These are phyloP conservation scores for Coemansia sp. DNA, from an alignment of 192 early-diverging fungal species.

Conservation along the genomic window DNA sequence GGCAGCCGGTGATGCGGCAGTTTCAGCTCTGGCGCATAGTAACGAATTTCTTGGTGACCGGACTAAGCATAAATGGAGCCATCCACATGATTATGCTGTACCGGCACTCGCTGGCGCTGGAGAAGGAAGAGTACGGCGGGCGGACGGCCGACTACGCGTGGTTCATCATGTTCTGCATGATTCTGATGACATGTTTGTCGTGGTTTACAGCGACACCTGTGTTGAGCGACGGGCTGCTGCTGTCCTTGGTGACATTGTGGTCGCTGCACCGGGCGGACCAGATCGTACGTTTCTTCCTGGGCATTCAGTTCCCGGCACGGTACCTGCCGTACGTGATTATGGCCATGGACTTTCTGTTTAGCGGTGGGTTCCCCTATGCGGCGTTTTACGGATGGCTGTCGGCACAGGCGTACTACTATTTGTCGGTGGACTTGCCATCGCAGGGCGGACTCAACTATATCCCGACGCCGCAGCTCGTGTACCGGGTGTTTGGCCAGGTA, in stretches of 20 bases:
- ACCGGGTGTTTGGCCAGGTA: constrained; percentile 49
- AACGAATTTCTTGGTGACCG: constrained; percentile 63
- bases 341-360: constrained; percentile 56
- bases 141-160: constrained; percentile 79
- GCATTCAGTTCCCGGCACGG: constrained; percentile 66
- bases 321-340: constrained; percentile 79
- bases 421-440: constrained; percentile 65
- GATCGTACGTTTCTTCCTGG: constrained; percentile 71
- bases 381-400: constrained; percentile 68
- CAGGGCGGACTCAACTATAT: constrained; percentile 65
- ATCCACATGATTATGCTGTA: constrained; percentile 76
- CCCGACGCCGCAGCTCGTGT: constrained; percentile 64
- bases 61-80: constrained; percentile 58
- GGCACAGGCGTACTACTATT: constrained; percentile 73
- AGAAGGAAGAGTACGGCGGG: constrained; percentile 62
- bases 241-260: constrained; percentile 77
- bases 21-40: constrained; percentile 80
- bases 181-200: constrained; percentile 14
- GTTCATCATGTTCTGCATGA: constrained; percentile 64
- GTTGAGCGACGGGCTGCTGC: constrained; percentile 56
- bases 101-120: constrained; percentile 69
- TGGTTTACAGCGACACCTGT: constrained; percentile 26
- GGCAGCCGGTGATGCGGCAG: constrained; percentile 53
- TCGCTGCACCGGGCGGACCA: constrained; percentile 59
- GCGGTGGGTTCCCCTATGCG: constrained; percentile 40